These are phyloP conservation scores for Penicillium concentricum DNA, from an alignment of 2,329 filamentous ascomycete genomes.

Conservation along the genomic window DNA sequence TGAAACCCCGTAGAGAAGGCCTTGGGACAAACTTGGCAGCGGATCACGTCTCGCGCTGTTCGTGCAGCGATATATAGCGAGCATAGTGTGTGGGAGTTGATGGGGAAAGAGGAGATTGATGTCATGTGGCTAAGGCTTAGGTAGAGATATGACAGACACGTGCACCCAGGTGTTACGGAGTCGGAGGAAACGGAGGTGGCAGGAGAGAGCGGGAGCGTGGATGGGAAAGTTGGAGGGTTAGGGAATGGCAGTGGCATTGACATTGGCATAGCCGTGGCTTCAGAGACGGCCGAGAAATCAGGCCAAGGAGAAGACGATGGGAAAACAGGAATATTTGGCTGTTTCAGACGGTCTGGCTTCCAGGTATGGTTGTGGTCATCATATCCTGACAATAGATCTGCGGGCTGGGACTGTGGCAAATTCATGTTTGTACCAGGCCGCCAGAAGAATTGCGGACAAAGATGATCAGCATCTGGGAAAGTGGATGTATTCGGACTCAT, in stretches of 20 bases:
- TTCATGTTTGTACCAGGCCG: neutral
- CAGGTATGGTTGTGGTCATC: constrained; percentile 28
- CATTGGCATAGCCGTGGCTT: constrained; percentile 31
- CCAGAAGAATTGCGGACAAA: constrained; percentile 29
- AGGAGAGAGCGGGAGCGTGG: constrained; percentile 24
- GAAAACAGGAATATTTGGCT: constrained; percentile 25
- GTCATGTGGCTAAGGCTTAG: constrained; percentile 45
- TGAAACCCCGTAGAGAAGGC: constrained; percentile 44
- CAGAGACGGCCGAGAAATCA: constrained; percentile 40
- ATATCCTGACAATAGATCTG: constrained; percentile 22
- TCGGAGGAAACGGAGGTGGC: constrained; percentile 22
- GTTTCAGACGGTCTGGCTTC: constrained; percentile 23
- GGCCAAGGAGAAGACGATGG: constrained; percentile 40
- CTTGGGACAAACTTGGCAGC: constrained; percentile 43
- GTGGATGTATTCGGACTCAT: constrained; percentile 15
- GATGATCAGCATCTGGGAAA: constrained; percentile 24
- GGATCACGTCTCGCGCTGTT: constrained; percentile 43
- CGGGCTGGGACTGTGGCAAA: constrained; percentile 13
- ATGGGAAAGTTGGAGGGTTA: constrained; percentile 17
- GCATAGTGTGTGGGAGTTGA: constrained; percentile 43
- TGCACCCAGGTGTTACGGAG: constrained; percentile 28
- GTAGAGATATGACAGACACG: constrained; percentile 45
- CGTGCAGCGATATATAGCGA: constrained; percentile 44
- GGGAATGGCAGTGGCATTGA: constrained; percentile 9
- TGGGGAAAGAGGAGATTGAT: constrained; percentile 43